Evolutionary conservation across 75 land plant genomes (phyloP), one percentile per base, ranked within the genome.

Genomic region (Sequoiadendron giganteum): DNA sequence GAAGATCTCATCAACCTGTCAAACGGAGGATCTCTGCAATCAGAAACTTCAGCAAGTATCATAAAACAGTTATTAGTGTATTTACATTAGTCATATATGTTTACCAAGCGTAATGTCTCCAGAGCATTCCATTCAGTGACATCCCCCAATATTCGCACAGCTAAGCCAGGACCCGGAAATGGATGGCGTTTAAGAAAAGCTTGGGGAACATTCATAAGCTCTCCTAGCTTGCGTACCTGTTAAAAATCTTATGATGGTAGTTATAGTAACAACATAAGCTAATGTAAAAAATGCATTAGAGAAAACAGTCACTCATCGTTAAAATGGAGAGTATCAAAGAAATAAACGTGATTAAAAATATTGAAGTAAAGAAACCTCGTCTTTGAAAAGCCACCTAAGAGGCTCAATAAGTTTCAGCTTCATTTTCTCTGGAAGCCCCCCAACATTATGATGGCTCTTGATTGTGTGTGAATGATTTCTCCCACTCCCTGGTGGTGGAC

Each of bases 371-470:
- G 39, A 32, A 36, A 93, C 98, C 98, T 96, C 98, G 86, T 98
- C 98, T 87, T 98, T 98, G 89, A 96, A 98, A 49, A 98, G 93
- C 88, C 95, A 95, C 86, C 95, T 98, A 48, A 98, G 95, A 73
- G 99, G 99, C 85, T 96, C 99, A 82, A 96, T 94, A 58, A 98
- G 95, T 93, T 96, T 96, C 86, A 98, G 68, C 78, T 95, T 93
- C 99, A 98, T 96, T 82, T 93, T 92, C 85, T 94, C 89, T 54
- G 97, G 98, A 78, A 98, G 94, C 15, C 99, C 99, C 47, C 99
- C 99, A 88, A 96, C 99, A 92, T 98, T 98, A 83, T 98, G 99
- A 91, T 98, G 99, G 83, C 99, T 98, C 89, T 98, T 98, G 86
- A 98, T 98, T 61, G 99, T 98, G 90, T 98, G 99, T 34, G 99